Evolutionary conservation across 148 eudicot genomes (phyloP), one percentile per base, ranked within the genome.

Genomic region (Persicaria tinctoria): DNA sequence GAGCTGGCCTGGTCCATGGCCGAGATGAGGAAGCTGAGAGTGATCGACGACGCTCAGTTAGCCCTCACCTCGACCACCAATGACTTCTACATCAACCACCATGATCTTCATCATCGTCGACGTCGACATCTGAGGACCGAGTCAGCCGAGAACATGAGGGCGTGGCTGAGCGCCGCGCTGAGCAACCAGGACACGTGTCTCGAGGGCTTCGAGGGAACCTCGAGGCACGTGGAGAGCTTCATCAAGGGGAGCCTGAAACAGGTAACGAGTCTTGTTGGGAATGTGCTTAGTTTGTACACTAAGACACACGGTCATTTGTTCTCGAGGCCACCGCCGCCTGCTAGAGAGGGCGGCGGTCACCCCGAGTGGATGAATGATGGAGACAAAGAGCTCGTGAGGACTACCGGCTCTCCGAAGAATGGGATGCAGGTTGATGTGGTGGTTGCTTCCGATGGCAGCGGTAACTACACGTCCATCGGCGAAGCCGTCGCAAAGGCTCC

Each of bases 161-260:
- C 97, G 11, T 95, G 98, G 98, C 81, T 95, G 8, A 95, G 98
- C 75, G 98, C 97, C 0, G 98, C 97, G 8, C 70, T 89, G 12
- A 87, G 97, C 76, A 90, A 95, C 82, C 98, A 95, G 74, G 97
- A 95, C 79, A 95, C 98, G 0, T 95, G 98, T 81, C 91, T 92
- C 0, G 97, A 95, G 79, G 98, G 98, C 53, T 92, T 95, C 48
- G 91, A 95, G 74, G 98, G 96, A 46, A 87, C 96, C 0, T 80
- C 83, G 64, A 77, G 85, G 1, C 51, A 17, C 14, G 38, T 71
- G 38, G 74, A 46, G 74, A 23, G 10, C 74, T 50, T 50, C 74
- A 71, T 71, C 27, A 47, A 18, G 7, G 74, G 74, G 6, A 48
- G 54, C 74, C 47, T 95, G 60, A 76, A 78, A 44, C 92, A 95